Evolutionary conservation across 2,329 filamentous ascomycete species (phyloP), one percentile per base, ranked within the genome.

Genomic region (Dryadomyces quercus-mongolicae): DNA sequence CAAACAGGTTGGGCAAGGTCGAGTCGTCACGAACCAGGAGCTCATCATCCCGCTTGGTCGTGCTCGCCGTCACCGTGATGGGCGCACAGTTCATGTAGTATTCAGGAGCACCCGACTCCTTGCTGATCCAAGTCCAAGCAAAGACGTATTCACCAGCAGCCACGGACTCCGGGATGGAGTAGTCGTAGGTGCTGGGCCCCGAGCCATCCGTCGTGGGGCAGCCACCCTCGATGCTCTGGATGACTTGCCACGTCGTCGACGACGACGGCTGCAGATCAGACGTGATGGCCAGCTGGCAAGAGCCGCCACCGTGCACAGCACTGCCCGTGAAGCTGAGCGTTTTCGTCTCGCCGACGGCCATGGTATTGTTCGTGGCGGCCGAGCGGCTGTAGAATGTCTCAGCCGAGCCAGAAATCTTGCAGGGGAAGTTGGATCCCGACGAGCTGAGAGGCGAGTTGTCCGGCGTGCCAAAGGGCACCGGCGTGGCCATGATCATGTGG

Each of bases 51-150:
- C 58, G 55, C 56, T 59, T 59, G 21, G 51, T 31, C n/a, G 43
- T 15, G 20, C 62, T 62, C 16, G 61, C 63, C 0, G 62, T 63
- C 54, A 84, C 76, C 18, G 72, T 71, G 18, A 84, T 74, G 13
- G 75, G 74, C 0, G 81, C 80, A 59, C 82, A 85, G 64, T 82
- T 82, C 78, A 84, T 83, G 69, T 86, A 86, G 72, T 82, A 79
- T 62, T 85, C 81, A 18, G 80, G 72, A 59, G 82, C 81, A 6
- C 81, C 80, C 1, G 58, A 56, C 16, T 80, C 64, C 58, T 74
- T 73, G 66, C 81, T 81, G 65, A 80, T 78, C 77, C 77, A 80
- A 5, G 75, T 79, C 81, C 82, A 84, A 2, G 76, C 74, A 12
- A 85, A 70, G 0, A 83, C 67, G 34, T 77, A 80, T 70, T 57